Evolutionary conservation across 202 grass and related monocot genomes (phyloP), one percentile per base, ranked within the genome.

Genomic region (Schoenoplectus tabernaemontani): DNA sequence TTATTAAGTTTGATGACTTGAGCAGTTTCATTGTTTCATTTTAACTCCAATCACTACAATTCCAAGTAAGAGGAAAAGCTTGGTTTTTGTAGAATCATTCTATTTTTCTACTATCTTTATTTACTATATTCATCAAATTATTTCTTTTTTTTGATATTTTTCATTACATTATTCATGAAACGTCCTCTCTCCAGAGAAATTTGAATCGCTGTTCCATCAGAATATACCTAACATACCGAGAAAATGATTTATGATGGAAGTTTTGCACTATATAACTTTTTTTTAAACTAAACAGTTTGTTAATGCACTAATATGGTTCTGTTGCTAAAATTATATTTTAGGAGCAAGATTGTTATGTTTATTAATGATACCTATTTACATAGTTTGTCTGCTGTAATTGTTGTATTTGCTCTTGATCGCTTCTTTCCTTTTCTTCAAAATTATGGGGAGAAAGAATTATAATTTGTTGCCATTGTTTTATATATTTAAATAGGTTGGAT

Each of bases 401-500:
- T 34, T 54, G 7, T n/a, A 56, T 11, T 75, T 36, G 47, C 2
- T 30, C 47, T 36, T 56, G 70, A 11, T 75, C 0, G 3, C 26
- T 54, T 34, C 20, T 7, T 54, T 19, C 44, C 23, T 9, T 42
- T 51, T n/a, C 16, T 36, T 13, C 12, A 2, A 56, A 75, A 53
- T 9, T 34, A 33, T 13, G 17, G 16, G 28, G 38, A 4, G 19
- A 23, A 75, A 37, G 6, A 53, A 22, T 47, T n/a, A 38, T 63
- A 64, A 65, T 8, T 2, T 53, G 24, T 22, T 28, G 9, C 17
- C 15, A 36, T 33, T 65, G 22, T 76, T 65, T 80, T 47, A 51
- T 59, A 65, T 87, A 47, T 79, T 82, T 64, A 83, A 93, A 86
- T 83, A 97, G 93, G 93, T 64, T 97, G 83, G 93, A 97, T 85